These are phyloP conservation scores for Polychaeton citri DNA, from an alignment of 2,329 filamentous ascomycete species.

Conservation along the genomic window DNA sequence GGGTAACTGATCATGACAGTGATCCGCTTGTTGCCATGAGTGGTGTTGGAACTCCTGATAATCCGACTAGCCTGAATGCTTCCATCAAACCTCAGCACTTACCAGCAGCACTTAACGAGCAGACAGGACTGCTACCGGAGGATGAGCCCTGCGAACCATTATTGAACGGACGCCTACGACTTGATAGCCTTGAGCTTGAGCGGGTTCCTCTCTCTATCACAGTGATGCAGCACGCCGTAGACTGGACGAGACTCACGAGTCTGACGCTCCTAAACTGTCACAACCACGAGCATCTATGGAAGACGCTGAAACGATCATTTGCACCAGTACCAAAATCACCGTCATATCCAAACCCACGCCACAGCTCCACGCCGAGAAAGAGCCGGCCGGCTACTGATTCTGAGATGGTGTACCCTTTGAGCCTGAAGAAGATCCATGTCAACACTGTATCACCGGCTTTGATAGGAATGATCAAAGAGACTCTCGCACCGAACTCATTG, in stretches of 20 bases:
- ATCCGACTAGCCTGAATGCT: neutral
- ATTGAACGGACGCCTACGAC: slow-evolving; percentile 45
- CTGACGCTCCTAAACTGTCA: slow-evolving; percentile 62
- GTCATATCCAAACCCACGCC: slow-evolving; percentile 24
- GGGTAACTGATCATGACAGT: neutral
- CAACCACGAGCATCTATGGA: slow-evolving; percentile 64
- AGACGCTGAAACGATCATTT: slow-evolving; percentile 47
- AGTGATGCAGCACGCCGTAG: slow-evolving; percentile 56
- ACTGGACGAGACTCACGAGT: slow-evolving; percentile 59
- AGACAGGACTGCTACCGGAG: neutral
- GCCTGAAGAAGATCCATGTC: slow-evolving; percentile 61
- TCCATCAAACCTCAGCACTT: neutral
- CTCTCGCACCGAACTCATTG: slow-evolving; percentile 64
- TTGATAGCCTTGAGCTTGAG: slow-evolving; percentile 65
- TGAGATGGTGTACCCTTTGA: slow-evolving; percentile 43
- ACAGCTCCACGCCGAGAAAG: slow-evolving; percentile 18
- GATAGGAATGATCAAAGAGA: slow-evolving; percentile 63
- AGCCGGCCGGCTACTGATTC: slow-evolving; percentile 8
- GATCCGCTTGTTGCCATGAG: neutral
- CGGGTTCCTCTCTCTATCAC: slow-evolving; percentile 59
- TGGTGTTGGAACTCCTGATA: neutral
- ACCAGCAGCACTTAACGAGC: neutral
- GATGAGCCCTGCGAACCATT: slow-evolving; percentile 16
- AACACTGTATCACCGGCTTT: slow-evolving; percentile 57
- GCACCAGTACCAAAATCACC: slow-evolving; percentile 24